These are phyloP conservation scores for Harringtonia lauricola DNA, from an alignment of 2,329 filamentous ascomycete genomes.

Conservation along the genomic window DNA sequence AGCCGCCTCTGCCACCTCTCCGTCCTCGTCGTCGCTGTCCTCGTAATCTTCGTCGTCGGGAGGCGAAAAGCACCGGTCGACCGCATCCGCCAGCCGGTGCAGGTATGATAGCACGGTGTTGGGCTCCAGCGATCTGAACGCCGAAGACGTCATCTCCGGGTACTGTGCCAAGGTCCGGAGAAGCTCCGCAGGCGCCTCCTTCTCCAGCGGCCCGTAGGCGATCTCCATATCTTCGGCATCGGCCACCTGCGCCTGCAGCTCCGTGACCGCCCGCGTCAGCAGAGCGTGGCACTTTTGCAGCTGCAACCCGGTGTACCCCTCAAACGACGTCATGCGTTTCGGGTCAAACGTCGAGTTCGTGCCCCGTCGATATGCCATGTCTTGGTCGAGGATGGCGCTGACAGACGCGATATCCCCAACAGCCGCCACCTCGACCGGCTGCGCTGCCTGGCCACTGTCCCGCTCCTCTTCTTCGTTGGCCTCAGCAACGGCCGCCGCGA, in stretches of 20 bases:
- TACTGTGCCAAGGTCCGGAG: constrained; percentile 51
- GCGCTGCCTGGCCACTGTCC: not conserved
- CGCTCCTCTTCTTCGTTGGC: not conserved
- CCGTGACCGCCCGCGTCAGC: constrained; percentile 33
- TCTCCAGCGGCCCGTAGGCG: constrained; percentile 13
- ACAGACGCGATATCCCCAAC: constrained; percentile 3
- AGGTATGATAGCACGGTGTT: constrained; percentile 47
- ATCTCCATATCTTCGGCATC: constrained; percentile 1
- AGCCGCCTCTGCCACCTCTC: not conserved
- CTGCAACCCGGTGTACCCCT: constrained; percentile 64
- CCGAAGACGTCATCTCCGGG: constrained; percentile 53
- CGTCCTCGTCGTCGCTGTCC: constrained; percentile 19
- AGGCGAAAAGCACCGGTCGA: not conserved
- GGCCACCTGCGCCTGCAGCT: constrained; percentile 8
- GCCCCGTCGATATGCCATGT: constrained; percentile 54
- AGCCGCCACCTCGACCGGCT: not conserved
- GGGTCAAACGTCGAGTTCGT: constrained; percentile 54
- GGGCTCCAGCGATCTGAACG: constrained; percentile 58
- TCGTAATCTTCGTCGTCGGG: constrained; percentile 22
- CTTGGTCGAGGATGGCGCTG: constrained; percentile 64
- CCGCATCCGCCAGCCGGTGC: constrained; percentile 11
- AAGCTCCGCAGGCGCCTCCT: constrained; percentile 43
- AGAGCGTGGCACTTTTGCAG: constrained; percentile 61
- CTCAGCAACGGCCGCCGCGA: not conserved
- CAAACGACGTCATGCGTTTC: constrained; percentile 61